phyloP scores from a whole-genome alignment of 495 filamentous ascomycete genomes.

The Apiosordaria backusii region DNA sequence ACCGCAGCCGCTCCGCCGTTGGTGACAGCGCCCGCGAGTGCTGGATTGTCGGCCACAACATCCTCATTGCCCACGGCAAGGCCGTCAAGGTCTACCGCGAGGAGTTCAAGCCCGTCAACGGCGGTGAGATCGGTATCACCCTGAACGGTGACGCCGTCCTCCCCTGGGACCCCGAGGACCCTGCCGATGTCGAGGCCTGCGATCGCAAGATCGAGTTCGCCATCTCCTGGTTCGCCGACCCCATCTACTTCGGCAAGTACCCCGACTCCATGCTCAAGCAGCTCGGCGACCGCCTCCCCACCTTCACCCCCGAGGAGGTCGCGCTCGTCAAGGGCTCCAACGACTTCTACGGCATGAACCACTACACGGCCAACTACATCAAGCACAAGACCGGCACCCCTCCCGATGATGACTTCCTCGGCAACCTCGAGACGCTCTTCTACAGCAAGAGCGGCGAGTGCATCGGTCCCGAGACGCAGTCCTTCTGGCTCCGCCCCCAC shows the following conservation, averaged over 20 bases:
- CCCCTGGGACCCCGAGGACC: conserved; percentile 55
- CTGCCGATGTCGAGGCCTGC: conserved; percentile 55
- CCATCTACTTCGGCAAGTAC: conserved; percentile 72
- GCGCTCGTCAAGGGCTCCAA: conserved; percentile 70
- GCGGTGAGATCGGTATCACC: conserved; percentile 60
- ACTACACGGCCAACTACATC: conserved; percentile 81
- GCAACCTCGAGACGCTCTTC: conserved; percentile 65
- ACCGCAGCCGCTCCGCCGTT: conserved; percentile 50
- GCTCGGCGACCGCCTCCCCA: conserved; percentile 64
- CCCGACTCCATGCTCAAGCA: conserved; percentile 73
- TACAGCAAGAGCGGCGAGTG: conserved; percentile 63
- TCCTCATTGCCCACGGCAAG: conserved; percentile 55
- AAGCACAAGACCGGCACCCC: conserved; percentile 58
- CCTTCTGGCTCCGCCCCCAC: conserved; percentile 68
- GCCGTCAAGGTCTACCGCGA: conserved; percentile 66
- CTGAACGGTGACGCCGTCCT: conserved; percentile 60
- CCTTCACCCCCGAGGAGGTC: conserved; percentile 61
- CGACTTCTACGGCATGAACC: conserved; percentile 84
- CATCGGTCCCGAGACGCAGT: conserved; percentile 73
- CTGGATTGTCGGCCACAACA: conserved; percentile 60
- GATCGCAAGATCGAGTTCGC: conserved; percentile 63
- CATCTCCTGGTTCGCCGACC: conserved; percentile 69
- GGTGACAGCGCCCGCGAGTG: conserved; percentile 57
- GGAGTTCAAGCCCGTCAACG: conserved; percentile 59
- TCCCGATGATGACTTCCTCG: conserved; percentile 63